A percentile compares a stretch with the other conserved stretches of the same genome.
Evolutionary conservation across 192 early-diverging fungal genomes (phyloP).

Genomic region (Funneliformis mosseae): DNA sequence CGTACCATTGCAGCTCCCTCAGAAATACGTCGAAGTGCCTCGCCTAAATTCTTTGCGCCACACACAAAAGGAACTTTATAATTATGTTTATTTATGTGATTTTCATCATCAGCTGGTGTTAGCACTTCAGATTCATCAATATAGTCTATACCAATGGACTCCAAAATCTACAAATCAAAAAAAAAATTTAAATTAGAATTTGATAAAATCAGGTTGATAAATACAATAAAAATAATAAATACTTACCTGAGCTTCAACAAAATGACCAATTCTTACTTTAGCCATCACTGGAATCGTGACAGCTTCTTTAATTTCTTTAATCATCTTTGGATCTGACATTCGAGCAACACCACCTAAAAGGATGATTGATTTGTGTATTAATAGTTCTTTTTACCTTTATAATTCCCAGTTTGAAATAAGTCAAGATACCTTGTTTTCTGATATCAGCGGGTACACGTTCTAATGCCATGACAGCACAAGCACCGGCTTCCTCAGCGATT

Average conservation of each 20-base stretch:
- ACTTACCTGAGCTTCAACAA: conserved; percentile 90
- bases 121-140: conserved; percentile 98
- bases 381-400: not conserved
- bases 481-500: conserved; percentile 97
- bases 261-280: conserved; percentile 97
- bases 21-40: conserved; percentile 93
- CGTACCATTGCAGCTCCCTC: conserved; percentile 99
- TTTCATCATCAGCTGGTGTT: conserved; percentile 91
- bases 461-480: conserved; percentile 96
- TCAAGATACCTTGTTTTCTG: conserved; percentile 78
- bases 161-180: conserved; percentile 67
- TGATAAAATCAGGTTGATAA: conserved; percentile 18
- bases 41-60: conserved; percentile 95
- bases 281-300: conserved; percentile 99
- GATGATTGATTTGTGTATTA: not conserved
- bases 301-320: conserved; percentile 92
- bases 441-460: conserved; percentile 99
- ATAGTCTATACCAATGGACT: conserved; percentile 89
- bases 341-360: conserved; percentile 84
- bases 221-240: not conserved
- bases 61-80: conserved; percentile 96
- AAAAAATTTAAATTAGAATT: not conserved
- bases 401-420: not conserved
- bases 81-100: conserved; percentile 96
- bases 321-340: conserved; percentile 98